These are phyloP conservation scores for Aspergillus bridgeri DNA, from an alignment of 495 filamentous ascomycete species.

Conservation along the genomic window DNA sequence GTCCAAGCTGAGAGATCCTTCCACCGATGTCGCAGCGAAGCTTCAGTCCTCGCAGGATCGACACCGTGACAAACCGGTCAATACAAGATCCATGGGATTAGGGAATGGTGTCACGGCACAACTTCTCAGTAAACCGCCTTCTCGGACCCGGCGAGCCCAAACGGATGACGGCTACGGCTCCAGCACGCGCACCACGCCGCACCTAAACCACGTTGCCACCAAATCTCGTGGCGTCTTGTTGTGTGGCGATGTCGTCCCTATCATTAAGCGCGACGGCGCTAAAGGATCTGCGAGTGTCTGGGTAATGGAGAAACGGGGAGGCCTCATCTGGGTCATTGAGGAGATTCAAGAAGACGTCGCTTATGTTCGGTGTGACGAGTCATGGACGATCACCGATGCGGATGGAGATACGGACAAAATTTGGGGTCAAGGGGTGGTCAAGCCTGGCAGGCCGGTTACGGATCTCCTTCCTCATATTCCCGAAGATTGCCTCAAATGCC, in stretches of 20 bases:
- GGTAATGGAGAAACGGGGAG: conserved; percentile 95
- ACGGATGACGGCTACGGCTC: conserved; percentile 75
- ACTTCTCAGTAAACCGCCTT: conserved; percentile 83
- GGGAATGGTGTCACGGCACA: conserved; percentile 82
- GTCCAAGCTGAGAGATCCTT: conserved; percentile 67
- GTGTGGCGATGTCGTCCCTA: conserved; percentile 95
- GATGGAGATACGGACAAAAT: conserved; percentile 70
- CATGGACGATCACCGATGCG: conserved; percentile 63
- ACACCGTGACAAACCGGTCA: conserved; percentile 37
- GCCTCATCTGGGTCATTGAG: conserved; percentile 95
- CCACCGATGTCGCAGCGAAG: conserved; percentile 45
- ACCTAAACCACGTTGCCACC: conserved; percentile 55
- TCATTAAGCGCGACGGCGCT: conserved; percentile 88
- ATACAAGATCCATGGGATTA: conserved; percentile 53
- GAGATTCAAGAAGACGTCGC: conserved; percentile 95
- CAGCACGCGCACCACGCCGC: conserved; percentile 50
- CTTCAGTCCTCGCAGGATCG: conserved; percentile 32
- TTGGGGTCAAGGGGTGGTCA: conserved; percentile 69
- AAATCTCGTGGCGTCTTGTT: conserved; percentile 89
- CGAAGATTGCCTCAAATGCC: conserved; percentile 59
- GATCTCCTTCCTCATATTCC: conserved; percentile 78
- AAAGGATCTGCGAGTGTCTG: conserved; percentile 91
- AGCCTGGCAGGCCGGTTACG: conserved; percentile 66
- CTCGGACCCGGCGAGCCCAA: conserved; percentile 64
- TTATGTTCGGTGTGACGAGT: conserved; percentile 64